Base-by-base conservation (phyloP, 2,329 filamentous ascomycete species). In the Colletotrichum sp. region DNA sequence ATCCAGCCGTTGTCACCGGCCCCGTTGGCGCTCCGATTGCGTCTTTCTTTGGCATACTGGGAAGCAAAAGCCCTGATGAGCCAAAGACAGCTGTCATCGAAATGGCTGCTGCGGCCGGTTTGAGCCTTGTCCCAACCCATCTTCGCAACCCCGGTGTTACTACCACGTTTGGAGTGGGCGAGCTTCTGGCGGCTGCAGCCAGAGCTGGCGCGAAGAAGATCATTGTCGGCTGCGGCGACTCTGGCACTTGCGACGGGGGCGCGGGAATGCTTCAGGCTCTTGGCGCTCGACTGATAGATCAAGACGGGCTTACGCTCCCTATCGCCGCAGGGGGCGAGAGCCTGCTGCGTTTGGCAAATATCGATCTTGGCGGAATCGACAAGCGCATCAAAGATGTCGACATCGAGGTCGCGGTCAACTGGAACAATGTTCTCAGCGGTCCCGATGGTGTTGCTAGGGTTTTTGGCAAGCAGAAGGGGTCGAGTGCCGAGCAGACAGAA, bases 221-320 rank as follows among this genome's bases (percentile, higher is more conserved):
- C 63, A 82, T 90, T 9, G 80, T 90, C 26, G 89, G 89, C 1
- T 90, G 89, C 77, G 89, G 89, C 44, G 89, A 90, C 78, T 90
- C 89, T 5, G 89, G 88, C 7, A 90, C 88, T 7, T 89, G 88
- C 49, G 89, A 90, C 75, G 89, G 88, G 8, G 89, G 89, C 16
- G 86, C 87, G 1, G 89, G 89, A 16, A 90, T 90, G 88, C 85
- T 89, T 10, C 89, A 90, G 77, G 89, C 89, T 3, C 84, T 90
- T 8, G 89, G 89, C 6, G 88, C 84, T 5, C 83, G 83, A 3
- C 82, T 90, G 18, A 75, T 88, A 15, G 85, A 88, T 73, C 65
- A 67, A 5, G 76, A 85, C 28, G 87, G 85, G 3, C 65, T 79
- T 6, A 79, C 82, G 30, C 79, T 90, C 5, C 84, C 85, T 4